A percentile compares a stretch with the other conserved stretches of the same genome.
phyloP scores from a whole-genome alignment of 1,284 basidiomycete species.

The Cronartium quercuum region DNA sequence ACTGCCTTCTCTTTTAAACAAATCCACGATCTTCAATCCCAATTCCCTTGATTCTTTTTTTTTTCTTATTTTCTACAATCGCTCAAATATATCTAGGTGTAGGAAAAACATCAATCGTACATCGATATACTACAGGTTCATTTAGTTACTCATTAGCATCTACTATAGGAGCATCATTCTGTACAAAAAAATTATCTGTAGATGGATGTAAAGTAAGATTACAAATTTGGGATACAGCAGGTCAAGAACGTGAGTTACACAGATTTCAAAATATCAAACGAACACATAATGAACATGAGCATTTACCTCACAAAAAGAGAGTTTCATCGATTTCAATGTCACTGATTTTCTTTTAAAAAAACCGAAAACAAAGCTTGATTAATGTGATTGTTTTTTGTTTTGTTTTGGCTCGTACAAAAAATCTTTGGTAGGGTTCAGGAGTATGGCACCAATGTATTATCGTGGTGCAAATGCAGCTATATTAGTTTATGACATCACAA shows the following conservation, averaged over 20 bases:
- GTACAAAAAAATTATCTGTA: conserved; percentile 86
- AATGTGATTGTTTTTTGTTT: background rate
- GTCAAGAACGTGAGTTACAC: conserved; percentile 68
- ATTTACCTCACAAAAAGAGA: background rate
- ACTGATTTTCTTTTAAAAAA: background rate
- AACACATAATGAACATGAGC: background rate
- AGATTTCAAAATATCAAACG: background rate
- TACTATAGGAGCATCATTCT: conserved; percentile 89
- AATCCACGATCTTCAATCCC: conserved; percentile 3
- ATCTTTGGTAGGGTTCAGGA: conserved; percentile 49
- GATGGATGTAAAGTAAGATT: conserved; percentile 76
- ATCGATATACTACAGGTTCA: conserved; percentile 83
- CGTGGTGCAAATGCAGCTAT: conserved; percentile 94
- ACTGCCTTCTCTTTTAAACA: conserved; percentile 12
- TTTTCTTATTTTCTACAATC: conserved; percentile 11
- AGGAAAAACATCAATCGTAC: conserved; percentile 87
- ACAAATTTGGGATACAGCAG: conserved; percentile 85
- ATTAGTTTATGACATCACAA: conserved; percentile 95
- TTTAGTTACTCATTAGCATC: conserved; percentile 77
- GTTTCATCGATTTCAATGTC: background rate
- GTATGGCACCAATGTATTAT: conserved; percentile 95
- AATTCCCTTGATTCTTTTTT: conserved; percentile 6
- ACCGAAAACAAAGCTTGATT: background rate
- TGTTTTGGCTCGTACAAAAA: background rate
- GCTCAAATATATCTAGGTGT: conserved; percentile 58